phyloP scores from a whole-genome alignment of 345 rosid species.

The Arabidopsis thaliana region TAIR10.1 NC_003075.7:8508501-8509000 shows the following conservation, averaged over 20 bases:
- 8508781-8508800: conserved; percentile 74
- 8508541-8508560: conserved; percentile 56
- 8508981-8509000: conserved; percentile 64
- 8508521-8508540: conserved; percentile 52
- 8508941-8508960: conserved; percentile 46
- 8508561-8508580: conserved; percentile 59
- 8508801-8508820: conserved; percentile 60
- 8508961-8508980: conserved; percentile 54
- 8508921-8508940: conserved; percentile 59
- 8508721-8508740: conserved; percentile 64
- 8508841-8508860: conserved; percentile 43
- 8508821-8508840: conserved; percentile 48
- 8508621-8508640: conserved; percentile 54
- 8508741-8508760: conserved; percentile 53
- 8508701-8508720: conserved; percentile 64
- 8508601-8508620: conserved; percentile 59
- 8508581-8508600: conserved; percentile 72
- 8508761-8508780: conserved; percentile 55
- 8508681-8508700: conserved; percentile 56
- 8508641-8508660: conserved; percentile 54
- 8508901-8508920: conserved; percentile 63
- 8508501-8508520: conserved; percentile 74
- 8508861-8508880: conserved; percentile 56
- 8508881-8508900: conserved; percentile 54
- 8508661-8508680: conserved; percentile 48